phyloP scores from a whole-genome alignment of 306 rosid genomes.

The Dicorynia guianensis region DNA sequence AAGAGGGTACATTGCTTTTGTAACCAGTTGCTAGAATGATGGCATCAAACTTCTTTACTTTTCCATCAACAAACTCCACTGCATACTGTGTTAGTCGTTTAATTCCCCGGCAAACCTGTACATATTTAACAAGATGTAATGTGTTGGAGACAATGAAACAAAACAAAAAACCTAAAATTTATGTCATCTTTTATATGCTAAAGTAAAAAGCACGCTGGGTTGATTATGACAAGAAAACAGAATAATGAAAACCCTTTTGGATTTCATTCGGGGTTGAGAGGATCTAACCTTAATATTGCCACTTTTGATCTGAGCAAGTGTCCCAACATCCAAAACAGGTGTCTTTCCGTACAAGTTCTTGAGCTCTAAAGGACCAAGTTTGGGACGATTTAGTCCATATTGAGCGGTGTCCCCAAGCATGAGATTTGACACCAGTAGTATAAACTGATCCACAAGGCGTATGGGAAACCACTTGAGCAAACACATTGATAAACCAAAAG shows the following conservation, averaged over 20 bases:
- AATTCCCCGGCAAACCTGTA: constrained; percentile 64
- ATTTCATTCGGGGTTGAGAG: constrained; percentile 5
- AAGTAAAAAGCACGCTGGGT: neutral
- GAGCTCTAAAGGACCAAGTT: constrained; percentile 76
- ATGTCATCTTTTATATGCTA: neutral
- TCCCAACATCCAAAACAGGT: constrained; percentile 89
- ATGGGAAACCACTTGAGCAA: constrained; percentile 73
- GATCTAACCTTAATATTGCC: constrained; percentile 71
- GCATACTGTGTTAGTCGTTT: constrained; percentile 50
- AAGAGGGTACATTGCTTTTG: constrained; percentile 73
- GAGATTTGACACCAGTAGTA: constrained; percentile 65
- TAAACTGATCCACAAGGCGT: constrained; percentile 67
- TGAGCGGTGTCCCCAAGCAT: constrained; percentile 76
- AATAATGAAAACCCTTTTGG: constrained; percentile 1
- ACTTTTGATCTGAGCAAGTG: constrained; percentile 62
- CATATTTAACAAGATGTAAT: neutral
- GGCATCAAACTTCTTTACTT: constrained; percentile 61
- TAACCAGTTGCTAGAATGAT: constrained; percentile 78
- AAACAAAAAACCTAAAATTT: neutral
- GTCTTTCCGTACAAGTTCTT: constrained; percentile 73
- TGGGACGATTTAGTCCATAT: constrained; percentile 74
- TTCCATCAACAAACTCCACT: constrained; percentile 75
- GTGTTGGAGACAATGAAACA: neutral
- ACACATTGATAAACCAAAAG: constrained; percentile 74
- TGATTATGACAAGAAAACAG: constrained; percentile 12